Percentiles rank a stretch among this genome's conserved stretches.
Conservation (phyloP, 2,329 filamentous ascomycete genomes). For the Leptographium procerum region DNA sequence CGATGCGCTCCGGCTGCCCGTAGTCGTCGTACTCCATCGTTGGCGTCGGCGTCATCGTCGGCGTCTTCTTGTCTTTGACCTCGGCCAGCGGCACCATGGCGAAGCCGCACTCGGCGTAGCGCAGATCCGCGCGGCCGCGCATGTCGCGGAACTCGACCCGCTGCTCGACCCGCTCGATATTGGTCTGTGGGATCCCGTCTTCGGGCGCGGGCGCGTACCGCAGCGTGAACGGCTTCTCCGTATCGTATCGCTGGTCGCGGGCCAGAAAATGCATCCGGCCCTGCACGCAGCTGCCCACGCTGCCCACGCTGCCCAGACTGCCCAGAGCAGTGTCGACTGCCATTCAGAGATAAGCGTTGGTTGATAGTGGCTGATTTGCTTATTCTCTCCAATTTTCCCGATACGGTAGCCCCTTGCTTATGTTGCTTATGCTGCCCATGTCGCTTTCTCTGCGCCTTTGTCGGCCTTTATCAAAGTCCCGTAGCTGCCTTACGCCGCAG, state of each 20-base stretch:
- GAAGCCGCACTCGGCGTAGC: conserved; percentile 9
- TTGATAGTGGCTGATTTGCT: not conserved
- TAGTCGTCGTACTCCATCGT: conserved; percentile 5
- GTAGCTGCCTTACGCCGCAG: not conserved
- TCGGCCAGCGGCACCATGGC: not conserved
- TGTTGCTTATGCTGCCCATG: too few relatives aligned
- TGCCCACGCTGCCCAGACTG: not conserved
- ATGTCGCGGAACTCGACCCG: conserved; percentile 4
- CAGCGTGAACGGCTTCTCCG: conserved; percentile 12
- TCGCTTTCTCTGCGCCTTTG: not conserved
- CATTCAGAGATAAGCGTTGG: not conserved
- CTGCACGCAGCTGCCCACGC: not conserved
- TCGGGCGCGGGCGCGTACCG: conserved; percentile 9
- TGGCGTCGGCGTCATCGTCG: not conserved
- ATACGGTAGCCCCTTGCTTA: too few relatives aligned
- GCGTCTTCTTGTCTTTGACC: too few relatives aligned
- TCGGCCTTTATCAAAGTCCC: not conserved
- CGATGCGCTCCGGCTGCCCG: conserved; percentile 1
- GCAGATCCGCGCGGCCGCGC: conserved; percentile 4
- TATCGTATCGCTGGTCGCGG: conserved; percentile 8
- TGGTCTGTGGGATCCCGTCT: conserved; percentile 10
- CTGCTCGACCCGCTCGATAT: conserved; percentile 10
- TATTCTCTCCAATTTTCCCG: not conserved
- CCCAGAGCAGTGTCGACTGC: not conserved
- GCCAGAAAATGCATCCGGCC: conserved; percentile 10